Percentiles rank a stretch among this genome's conserved stretches.
These are phyloP conservation scores for Cystoisospora suis DNA, from an alignment of 169 alveolate species.

Conservation along the genomic window DNA sequence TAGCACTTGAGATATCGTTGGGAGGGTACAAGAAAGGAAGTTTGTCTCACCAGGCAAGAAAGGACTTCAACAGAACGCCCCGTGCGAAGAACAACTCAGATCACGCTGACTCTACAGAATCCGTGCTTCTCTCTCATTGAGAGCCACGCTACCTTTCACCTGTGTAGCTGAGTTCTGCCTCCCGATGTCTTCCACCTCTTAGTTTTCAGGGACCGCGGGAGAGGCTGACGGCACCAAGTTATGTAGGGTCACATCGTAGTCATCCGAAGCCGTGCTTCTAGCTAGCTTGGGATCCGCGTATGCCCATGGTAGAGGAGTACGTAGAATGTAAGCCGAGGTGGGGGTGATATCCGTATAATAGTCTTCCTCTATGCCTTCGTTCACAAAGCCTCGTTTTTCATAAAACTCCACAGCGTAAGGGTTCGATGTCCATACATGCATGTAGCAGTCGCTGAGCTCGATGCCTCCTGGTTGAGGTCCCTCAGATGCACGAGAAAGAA, in stretches of 20 bases:
- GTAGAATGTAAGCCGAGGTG: constrained; percentile 7
- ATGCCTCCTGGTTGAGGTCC: not conserved
- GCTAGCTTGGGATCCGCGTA: not conserved
- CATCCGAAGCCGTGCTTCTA: not conserved
- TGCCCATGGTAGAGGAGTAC: constrained; percentile 32
- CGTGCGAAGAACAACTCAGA: too few relatives aligned
- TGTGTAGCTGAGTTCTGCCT: too few relatives aligned
- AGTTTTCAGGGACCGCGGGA: too few relatives aligned
- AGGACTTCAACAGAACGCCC: too few relatives aligned
- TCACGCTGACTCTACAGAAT: too few relatives aligned
- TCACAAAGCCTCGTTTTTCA: constrained; percentile 38
- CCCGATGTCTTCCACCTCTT: too few relatives aligned
- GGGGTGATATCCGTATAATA: constrained; percentile 20
- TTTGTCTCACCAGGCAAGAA: too few relatives aligned
- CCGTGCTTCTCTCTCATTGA: too few relatives aligned
- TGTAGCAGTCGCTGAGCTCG: not conserved
- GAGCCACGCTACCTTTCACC: too few relatives aligned
- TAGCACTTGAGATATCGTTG: too few relatives aligned
- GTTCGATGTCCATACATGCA: constrained; percentile 35
- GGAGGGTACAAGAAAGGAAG: too few relatives aligned
- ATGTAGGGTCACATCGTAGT: constrained; percentile 37
- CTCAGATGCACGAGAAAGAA: constrained; percentile 23
- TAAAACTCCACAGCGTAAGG: not conserved
- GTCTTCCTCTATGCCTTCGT: not conserved
- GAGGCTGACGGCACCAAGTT: constrained; percentile 7